A percentile compares a stretch with the other conserved stretches of the same genome.
These are phyloP conservation scores for Macrolepiota dolichaula DNA, from an alignment of 768 basidiomycete species.

Conservation along the genomic window DNA sequence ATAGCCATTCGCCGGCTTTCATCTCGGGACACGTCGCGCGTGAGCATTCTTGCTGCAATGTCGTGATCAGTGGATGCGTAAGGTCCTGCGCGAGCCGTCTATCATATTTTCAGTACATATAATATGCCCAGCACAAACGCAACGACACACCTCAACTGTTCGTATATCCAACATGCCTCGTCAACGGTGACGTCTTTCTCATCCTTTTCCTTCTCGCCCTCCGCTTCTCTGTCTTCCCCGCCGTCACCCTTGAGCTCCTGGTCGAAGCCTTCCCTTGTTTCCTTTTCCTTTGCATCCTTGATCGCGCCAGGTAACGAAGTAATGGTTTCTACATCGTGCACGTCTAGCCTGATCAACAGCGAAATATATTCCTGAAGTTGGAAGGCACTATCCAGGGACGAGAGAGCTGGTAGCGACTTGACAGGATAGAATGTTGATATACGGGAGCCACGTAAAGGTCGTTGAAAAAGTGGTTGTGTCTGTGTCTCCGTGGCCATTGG, in stretches of 20 bases:
- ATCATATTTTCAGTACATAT: neutral
- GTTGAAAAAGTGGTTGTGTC: conserved; percentile 38
- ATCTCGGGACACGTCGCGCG: conserved; percentile 89
- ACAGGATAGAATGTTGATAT: conserved; percentile 80
- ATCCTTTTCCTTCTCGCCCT: conserved; percentile 20
- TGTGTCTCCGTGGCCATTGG: neutral
- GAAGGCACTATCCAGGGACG: conserved; percentile 86
- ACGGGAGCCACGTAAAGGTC: conserved; percentile 73
- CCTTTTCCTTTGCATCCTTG: conserved; percentile 22
- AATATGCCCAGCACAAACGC: neutral
- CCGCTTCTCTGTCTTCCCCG: conserved; percentile 11
- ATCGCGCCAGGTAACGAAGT: conserved; percentile 67
- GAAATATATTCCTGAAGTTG: conserved; percentile 95
- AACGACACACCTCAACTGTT: conserved; percentile 42
- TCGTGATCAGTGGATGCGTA: conserved; percentile 80
- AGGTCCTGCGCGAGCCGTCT: conserved; percentile 89
- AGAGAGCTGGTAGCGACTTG: conserved; percentile 63
- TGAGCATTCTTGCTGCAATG: conserved; percentile 84
- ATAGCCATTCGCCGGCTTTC: conserved; percentile 99
- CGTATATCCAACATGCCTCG: conserved; percentile 82
- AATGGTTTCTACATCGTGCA: conserved; percentile 84
- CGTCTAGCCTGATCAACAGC: conserved; percentile 77
- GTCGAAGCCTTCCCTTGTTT: conserved; percentile 19
- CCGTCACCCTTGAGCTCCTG: conserved; percentile 14
- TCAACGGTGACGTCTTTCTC: conserved; percentile 61